Evolutionary conservation across 176 grass and related monocot genomes (phyloP).

Genomic region (Poa pratensis): DNA sequence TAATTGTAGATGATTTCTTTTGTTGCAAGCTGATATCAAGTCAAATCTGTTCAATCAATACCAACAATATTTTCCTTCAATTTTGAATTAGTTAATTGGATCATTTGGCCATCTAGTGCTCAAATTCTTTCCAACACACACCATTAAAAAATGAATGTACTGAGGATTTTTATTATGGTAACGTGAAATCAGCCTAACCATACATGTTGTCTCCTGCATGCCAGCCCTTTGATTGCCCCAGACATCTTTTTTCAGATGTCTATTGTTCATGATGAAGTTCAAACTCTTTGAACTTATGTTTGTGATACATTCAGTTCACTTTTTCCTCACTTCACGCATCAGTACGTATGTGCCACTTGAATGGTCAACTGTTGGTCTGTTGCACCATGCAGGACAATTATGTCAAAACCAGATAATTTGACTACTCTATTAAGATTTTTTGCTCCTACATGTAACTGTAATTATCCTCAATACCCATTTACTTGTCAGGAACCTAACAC

Average conservation of each 20-base stretch:
- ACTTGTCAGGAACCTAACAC: constrained; percentile 29
- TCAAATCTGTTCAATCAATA: constrained; percentile 18
- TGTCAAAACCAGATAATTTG: constrained; percentile 21
- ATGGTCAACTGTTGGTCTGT: constrained; percentile 30
- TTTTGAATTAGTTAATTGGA: not conserved
- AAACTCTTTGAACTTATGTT: not conserved
- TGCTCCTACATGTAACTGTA: constrained; percentile 19
- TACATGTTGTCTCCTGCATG: not conserved
- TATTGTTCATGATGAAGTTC: not conserved
- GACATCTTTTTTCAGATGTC: not conserved
- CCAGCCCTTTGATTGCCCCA: not conserved
- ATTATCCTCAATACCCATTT: not conserved
- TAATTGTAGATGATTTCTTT: not conserved
- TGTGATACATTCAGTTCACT: not conserved
- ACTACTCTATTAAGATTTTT: not conserved
- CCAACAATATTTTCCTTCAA: not conserved
- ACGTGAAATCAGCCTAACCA: not conserved
- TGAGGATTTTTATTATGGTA: constrained; percentile 18
- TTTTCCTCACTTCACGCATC: not conserved
- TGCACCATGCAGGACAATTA: not conserved
- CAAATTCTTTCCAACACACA: not conserved
- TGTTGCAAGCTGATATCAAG: constrained; percentile 17
- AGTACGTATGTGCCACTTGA: not conserved
- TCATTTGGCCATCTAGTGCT: not conserved
- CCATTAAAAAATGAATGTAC: not conserved